Base-by-base conservation (phyloP, 352 stramenopile species). In the Phytopythium kandeliae region DNA sequence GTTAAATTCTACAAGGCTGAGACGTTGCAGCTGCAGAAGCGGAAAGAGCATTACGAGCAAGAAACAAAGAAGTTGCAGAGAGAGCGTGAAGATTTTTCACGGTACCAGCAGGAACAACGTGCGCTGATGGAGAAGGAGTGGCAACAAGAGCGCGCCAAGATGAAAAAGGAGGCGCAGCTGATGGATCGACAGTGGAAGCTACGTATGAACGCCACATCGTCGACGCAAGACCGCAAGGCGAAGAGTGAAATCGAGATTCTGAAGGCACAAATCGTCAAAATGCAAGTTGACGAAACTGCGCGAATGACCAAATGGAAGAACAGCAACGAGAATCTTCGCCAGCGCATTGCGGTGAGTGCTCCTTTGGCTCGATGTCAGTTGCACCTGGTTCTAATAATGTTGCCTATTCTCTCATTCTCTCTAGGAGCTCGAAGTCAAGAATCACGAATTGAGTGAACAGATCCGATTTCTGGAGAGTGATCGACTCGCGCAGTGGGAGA, bases 1-100 rank as follows among this genome's bases (percentile, higher is more conserved):
- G 79, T 91, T n/a, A 88, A 79, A 48, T 85, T 89, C 37, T 91
- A 95, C 67, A 91, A 92, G 44, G 62, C 78, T 13, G 82, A 89
- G 51, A 92, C 81, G 6, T 54, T 92, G 7, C 78, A 85, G 53
- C 61, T 93, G 35, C 79, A 93, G 46, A 85, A 81, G 28, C 73
- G 71, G 41, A 87, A 84, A 43, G 61, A 87, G 1, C 71, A 75
- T 22, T 89, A 78, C 26, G 75, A 89, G 4, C 71, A 88, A 54
- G 66, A 82, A 34, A 52, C 74, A 3, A 78, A 76, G 33, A 85
- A 79, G 34, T 43, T 91, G n/a, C 62, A 63, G 4, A 41, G 63
- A 16, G 69, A 87, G 22, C 70, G 74, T 3, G 64, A 78, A 17
- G 68, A 74, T 9, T 84, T 89, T 57, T 46, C 42, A 13, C 53